Percentiles rank a stretch among this genome's conserved stretches.
Evolutionary conservation across 352 stramenopile species (phyloP).

Genomic region (Plasmopara halstedii): DNA sequence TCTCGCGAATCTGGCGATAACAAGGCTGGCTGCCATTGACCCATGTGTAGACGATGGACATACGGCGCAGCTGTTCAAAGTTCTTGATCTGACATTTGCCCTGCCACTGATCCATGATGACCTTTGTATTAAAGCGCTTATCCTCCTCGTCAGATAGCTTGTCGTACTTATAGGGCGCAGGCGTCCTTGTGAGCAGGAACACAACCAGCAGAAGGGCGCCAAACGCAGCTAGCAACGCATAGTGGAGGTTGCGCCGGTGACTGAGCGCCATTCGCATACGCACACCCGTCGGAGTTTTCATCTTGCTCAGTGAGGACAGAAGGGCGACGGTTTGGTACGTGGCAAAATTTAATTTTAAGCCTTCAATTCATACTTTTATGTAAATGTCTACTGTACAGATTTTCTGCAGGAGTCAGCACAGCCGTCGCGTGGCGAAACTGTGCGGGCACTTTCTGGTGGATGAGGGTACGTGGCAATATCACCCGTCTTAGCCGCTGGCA

Average conservation of each 20-base stretch:
- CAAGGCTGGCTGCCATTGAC: slow-evolving; percentile 75
- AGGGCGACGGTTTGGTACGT: no score
- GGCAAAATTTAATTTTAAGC: no score
- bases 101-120: neutral
- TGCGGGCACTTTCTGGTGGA: no score
- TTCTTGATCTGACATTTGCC: neutral
- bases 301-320: no score
- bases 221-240: neutral
- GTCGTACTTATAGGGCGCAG: neutral
- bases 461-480: no score
- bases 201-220: neutral
- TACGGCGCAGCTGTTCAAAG: slow-evolving; percentile 30
- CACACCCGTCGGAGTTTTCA: neutral
- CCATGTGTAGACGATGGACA: slow-evolving; percentile 81
- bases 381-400: no score
- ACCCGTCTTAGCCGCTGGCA: no score
- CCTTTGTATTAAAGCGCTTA: neutral
- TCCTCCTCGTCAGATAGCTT: neutral
- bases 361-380: no score
- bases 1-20: slow-evolving; percentile 23
- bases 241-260: neutral
- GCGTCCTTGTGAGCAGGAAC: neutral
- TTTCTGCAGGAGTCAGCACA: no score
- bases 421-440: no score
- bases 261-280: neutral